A percentile compares a stretch with the other conserved stretches of the same genome.
These are phyloP conservation scores for Ophiocordyceps camponoti-rufipedis DNA, from an alignment of 2,329 filamentous ascomycete genomes.

Conservation along the genomic window DNA sequence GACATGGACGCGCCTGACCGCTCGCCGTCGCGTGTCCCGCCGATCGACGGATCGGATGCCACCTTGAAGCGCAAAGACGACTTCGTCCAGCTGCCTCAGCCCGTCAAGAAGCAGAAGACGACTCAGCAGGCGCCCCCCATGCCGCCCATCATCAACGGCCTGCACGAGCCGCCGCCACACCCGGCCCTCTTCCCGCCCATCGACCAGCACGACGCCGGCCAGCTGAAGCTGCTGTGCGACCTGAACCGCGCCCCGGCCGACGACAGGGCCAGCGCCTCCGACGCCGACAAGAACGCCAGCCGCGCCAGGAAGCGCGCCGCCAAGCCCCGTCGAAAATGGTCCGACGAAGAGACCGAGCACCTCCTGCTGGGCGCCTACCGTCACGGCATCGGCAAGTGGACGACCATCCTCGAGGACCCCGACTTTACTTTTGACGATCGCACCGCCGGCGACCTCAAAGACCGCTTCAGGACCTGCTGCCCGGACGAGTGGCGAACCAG, in stretches of 20 bases:
- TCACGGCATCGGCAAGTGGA: constrained; percentile 48
- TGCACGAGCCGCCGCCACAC: constrained; percentile 42
- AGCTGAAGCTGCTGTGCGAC: constrained; percentile 23
- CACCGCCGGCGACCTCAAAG: constrained; percentile 44
- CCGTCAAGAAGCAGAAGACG: constrained; percentile 45
- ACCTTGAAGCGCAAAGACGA: constrained; percentile 22
- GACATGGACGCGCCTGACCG: neutral
- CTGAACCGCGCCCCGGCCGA: constrained; percentile 16
- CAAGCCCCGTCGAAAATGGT: constrained; percentile 44
- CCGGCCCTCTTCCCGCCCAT: constrained; percentile 47
- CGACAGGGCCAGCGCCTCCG: constrained; percentile 8
- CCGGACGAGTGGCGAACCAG: constrained; percentile 25
- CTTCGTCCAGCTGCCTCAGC: constrained; percentile 44
- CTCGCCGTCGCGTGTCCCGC: neutral
- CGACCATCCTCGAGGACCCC: constrained; percentile 41
- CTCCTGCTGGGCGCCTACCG: constrained; percentile 41
- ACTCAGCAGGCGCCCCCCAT: constrained; percentile 33
- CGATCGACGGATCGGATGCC: constrained; percentile 5
- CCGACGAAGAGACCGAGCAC: constrained; percentile 45
- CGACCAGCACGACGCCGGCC: constrained; percentile 24
- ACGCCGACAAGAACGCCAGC: constrained; percentile 11
- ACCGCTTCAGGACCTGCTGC: constrained; percentile 48
- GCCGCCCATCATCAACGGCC: constrained; percentile 46
- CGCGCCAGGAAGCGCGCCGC: constrained; percentile 34
- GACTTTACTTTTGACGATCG: constrained; percentile 43